Evolutionary conservation across 805 yeast species (phyloP), one percentile per base, ranked within the genome.

Genomic region (Candida koratica): DNA sequence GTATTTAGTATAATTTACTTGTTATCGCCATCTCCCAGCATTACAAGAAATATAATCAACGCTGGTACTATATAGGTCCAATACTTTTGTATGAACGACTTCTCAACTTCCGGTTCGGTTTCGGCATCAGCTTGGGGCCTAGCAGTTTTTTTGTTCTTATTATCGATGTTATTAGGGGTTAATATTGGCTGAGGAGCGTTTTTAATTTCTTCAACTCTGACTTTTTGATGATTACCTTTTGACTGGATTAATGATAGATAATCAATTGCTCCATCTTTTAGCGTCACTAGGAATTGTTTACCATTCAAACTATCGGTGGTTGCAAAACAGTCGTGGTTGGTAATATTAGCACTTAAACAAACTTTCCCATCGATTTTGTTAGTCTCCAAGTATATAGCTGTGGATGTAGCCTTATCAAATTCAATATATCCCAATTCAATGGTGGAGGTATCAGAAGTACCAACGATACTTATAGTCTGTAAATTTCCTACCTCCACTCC

Each of bases 41-140:
- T 14, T 7, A 51, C 39, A 38, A 69, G 37, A 25, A 74, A 25
- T 39, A 66, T 41, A 8, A 76, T 32, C 15, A 73, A 42, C 10
- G 75, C 74, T 2, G 79, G 75, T 6, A 75, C 75, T 17, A 79
- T 59, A 52, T 73, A 77, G 67, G 75, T 64, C 84, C 84, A 79
- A 55, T 79, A 71, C 52, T 71, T 71, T 50, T 77, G 82, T 12
- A 78, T 57, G 55, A 76, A 77, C 4, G 79, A 69, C 25, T 64
- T 49, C 11, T 50, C 51, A 31, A 52, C 62, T 14, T 48, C 60
- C 28, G 44, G 56, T 16, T 43, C 47, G 24, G 24, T 20, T 20
- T 11, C 24, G 24, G 11, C 24, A 23, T 52, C 14, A 30, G 13
- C 26, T 20, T 19, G 19, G 9, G 7, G 6, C 8, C 6, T 26